Evolutionary conservation across 2,329 filamentous ascomycete genomes (phyloP).

Genomic region (Apiospora rasikravindrae): DNA sequence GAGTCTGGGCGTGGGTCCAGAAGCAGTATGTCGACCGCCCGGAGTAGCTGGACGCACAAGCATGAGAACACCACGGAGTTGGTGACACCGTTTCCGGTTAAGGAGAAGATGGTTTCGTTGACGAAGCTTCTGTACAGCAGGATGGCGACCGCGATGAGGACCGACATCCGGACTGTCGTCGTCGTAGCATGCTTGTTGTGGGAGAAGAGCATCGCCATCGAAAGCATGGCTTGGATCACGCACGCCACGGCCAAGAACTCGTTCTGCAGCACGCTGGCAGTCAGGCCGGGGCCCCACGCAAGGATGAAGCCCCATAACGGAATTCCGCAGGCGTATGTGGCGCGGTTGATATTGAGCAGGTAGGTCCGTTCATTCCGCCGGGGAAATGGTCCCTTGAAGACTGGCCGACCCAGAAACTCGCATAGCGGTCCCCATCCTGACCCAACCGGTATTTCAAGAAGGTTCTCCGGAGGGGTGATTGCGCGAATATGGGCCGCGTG

Average conservation of each 20-base stretch:
- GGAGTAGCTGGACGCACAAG: background rate
- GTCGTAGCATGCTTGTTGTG: background rate
- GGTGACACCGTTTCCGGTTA: background rate
- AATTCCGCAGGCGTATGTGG: background rate
- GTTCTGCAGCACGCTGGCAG: too few species aligned
- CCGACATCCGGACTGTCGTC: background rate
- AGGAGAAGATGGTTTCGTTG: background rate
- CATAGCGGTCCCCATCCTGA: conserved; percentile 46
- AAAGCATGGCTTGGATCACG: background rate
- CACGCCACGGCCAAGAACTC: background rate
- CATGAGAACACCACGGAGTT: background rate
- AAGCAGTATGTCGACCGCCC: background rate
- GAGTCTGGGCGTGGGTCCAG: background rate
- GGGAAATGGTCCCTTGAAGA: conserved; percentile 28
- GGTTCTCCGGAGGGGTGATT: conserved; percentile 36
- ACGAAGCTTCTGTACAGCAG: background rate
- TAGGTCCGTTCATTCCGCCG: background rate
- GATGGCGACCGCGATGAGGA: background rate
- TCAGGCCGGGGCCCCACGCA: background rate
- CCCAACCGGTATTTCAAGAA: conserved; percentile 39
- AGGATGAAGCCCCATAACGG: background rate
- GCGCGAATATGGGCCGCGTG: conserved; percentile 37
- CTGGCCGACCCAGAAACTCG: conserved; percentile 40
- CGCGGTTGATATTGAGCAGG: background rate
- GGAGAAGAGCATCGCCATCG: background rate